phyloP scores from a whole-genome alignment of 2,329 filamentous ascomycete species.

The Chaetomium olivaceum region DNA sequence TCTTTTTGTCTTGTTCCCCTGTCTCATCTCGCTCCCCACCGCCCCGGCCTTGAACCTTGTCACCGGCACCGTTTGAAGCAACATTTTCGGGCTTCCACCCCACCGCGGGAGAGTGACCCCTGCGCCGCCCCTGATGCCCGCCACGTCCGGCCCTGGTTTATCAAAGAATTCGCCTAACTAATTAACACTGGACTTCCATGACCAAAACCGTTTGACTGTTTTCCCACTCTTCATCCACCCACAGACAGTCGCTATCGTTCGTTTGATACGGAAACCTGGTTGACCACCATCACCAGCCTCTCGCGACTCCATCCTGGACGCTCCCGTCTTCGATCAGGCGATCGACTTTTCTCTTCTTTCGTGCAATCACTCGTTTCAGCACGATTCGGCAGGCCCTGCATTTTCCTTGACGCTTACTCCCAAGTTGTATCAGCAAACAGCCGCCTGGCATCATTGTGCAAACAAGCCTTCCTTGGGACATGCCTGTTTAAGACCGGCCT shows the following conservation, averaged over 20 bases:
- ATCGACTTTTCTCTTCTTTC: neutral
- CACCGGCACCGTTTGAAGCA: conserved; percentile 12
- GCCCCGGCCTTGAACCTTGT: neutral
- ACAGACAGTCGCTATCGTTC: conserved; percentile 6
- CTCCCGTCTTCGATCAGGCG: conserved; percentile 6
- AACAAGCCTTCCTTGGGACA: neutral
- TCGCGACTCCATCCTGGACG: neutral
- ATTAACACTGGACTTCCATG: conserved; percentile 5
- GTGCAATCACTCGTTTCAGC: conserved; percentile 20
- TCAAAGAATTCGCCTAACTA: conserved; percentile 9
- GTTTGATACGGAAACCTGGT: conserved; percentile 8
- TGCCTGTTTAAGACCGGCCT: conserved; percentile 5
- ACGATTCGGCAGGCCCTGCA: conserved; percentile 8
- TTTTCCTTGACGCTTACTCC: conserved; percentile 4
- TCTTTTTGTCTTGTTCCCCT: neutral
- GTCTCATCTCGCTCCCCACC: conserved; percentile 23
- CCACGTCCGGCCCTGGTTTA: conserved; percentile 3
- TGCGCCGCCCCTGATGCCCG: conserved; percentile 6
- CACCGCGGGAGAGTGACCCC: neutral
- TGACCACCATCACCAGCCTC: neutral
- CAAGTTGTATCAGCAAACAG: neutral
- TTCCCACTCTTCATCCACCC: neutral
- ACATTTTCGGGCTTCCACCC: neutral
- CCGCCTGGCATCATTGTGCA: neutral
- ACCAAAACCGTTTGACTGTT: neutral